Base-by-base conservation (phyloP, 1,284 basidiomycete genomes). In the Cystobasidiaceae sp. region DNA sequence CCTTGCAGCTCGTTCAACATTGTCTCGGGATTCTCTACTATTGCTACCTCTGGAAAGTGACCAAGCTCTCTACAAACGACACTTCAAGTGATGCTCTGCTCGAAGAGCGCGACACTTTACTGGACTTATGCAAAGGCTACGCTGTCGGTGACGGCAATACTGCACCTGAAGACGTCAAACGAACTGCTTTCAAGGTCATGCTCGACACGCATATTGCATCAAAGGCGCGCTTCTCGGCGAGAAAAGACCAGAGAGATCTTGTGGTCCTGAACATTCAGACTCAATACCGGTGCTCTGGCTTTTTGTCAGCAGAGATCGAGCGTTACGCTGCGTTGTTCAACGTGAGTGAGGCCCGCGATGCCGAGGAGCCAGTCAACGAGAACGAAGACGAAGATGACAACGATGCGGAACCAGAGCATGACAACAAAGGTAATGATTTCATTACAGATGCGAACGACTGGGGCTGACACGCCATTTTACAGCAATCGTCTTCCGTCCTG, bases 241-340 rank as follows among this genome's bases (percentile, higher is more conserved):
- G 83, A 19, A 44, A 32, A 48, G 71, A 73, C 54, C 82, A 81
- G 9, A 75, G 48, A 67, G 75, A 69, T 68, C 70, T 65, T 74
- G 66, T 61, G 46, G 80, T 81, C 1, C 77, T 90, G 17, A 77
- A 84, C 0, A 77, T 96, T 7, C 79, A 81, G 72, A 81, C 85
- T 0, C 94, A 98, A 73, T 86, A 87, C 75, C 85, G 87, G 2
- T 92, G 91, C 74, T 86, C 89, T 2, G 88, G 86, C 0, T 93
- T 88, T 70, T 82, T 97, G 34, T 87, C 93, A 74, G 85, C 87
- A 1, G 88, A 90, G 71, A 86, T 96, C 52, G 92, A 96, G 73
- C 84, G 86, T 51, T 93, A 89, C 75, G 83, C 85, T 0, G 89
- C 91, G 33, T 80, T 83, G 41, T 73, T 70, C 17, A 68, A 69